phyloP scores from a whole-genome alignment of 805 yeast species.

The Saccharomycopsis fibuligera region DNA sequence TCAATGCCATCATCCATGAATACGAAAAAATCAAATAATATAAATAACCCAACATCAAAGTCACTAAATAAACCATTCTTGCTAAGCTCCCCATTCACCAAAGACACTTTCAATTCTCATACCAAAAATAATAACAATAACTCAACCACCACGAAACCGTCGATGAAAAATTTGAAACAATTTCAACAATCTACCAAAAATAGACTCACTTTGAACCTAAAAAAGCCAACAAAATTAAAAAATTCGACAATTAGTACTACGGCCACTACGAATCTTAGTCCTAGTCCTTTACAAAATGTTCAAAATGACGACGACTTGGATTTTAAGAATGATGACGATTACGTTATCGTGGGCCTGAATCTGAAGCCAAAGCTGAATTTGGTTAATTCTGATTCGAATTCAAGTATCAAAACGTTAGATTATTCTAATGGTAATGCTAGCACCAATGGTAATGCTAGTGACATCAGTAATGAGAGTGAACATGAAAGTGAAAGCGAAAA shows the following conservation, averaged over 20 bases:
- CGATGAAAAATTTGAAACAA: not conserved
- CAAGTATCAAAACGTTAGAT: not conserved
- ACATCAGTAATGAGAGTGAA: not conserved
- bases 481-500: too few relatives aligned
- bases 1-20: too few relatives aligned
- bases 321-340: too few relatives aligned
- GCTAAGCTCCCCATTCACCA: slow-evolving; percentile 9
- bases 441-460: too few relatives aligned
- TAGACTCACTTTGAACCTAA: not conserved
- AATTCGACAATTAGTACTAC: not conserved
- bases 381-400: not conserved
- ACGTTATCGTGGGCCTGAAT: too few relatives aligned
- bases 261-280: too few relatives aligned
- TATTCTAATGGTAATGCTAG: not conserved
- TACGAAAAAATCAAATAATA: not conserved
- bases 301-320: too few relatives aligned
- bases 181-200: too few relatives aligned
- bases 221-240: too few relatives aligned
- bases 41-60: not conserved
- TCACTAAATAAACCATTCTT: slow-evolving; percentile 2
- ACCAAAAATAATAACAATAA: not conserved
- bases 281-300: too few relatives aligned
- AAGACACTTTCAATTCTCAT: slow-evolving; percentile 7
- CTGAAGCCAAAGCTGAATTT: too few relatives aligned
- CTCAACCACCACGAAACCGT: not conserved